Base-by-base conservation (phyloP, 352 stramenopile species). In the Phytophthora constricta region DNA sequence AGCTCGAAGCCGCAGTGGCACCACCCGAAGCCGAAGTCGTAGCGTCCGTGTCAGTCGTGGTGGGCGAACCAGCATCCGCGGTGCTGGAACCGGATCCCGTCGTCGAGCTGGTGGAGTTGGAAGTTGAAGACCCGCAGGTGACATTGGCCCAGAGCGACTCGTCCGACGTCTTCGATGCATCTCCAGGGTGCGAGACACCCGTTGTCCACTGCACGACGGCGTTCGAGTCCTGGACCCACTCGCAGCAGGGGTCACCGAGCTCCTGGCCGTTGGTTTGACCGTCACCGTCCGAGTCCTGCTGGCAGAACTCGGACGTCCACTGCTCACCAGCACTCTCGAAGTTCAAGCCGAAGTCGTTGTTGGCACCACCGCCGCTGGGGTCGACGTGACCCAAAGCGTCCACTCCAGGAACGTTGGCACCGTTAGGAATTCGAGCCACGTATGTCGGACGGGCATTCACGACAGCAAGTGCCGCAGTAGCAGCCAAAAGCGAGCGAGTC, bases 231-330 rank as follows among this genome's bases (percentile, higher is more conserved):
- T 68, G 43, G 19, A 71, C 60, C 80, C 82, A 96, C 20, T 77
- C 62, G 63, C 90, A 97, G 74, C 84, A 87, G 48, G 87, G 87
- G 61, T 97, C 90, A 4, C 90, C 87, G 11, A 96, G 82, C 66
- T 96, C 89, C 56, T 95, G 67, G 37, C 87, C 87, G 72, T 96
- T 96, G 42, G 87, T 95, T 33, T 86, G 74, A 1, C 89, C 89
- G 60, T 96, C 89, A 25, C 82, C 78, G 51, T 96, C 89, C 42
- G 74, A 88, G 62, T 96, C 89, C 25, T 68, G 19, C 52, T 93
- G 23, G 59, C 86, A 94, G 28, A 93, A 69, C 20, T 54, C 66
- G 4, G 43, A 61, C 14, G 76, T 80, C 78, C 78, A 87, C 22
- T 26, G 22, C 26, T 62, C 28, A 14, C 65, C 71, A 11, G 66